phyloP scores from a whole-genome alignment of 176 grass and related monocot species.

The Musa beccarii region DNA sequence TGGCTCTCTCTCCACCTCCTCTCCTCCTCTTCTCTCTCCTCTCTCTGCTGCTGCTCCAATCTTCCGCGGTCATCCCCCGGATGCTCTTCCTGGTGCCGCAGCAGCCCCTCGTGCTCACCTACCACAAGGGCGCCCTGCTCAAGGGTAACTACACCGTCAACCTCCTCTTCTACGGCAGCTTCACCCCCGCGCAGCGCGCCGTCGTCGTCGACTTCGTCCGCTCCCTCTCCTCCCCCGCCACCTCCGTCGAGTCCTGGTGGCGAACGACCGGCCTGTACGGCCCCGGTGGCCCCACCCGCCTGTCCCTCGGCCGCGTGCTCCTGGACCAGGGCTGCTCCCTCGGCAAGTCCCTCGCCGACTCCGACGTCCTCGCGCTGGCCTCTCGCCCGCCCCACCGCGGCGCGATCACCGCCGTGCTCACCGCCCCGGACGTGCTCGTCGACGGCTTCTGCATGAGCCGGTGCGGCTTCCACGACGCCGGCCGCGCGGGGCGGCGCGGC shows the following conservation, averaged over 20 bases:
- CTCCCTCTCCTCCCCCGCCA: slow-evolving; percentile 21
- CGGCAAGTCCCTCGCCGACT: slow-evolving; percentile 25
- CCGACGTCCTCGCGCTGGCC: slow-evolving; percentile 25
- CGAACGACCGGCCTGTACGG: slow-evolving; percentile 17
- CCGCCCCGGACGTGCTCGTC: slow-evolving; percentile 34
- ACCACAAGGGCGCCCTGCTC: slow-evolving; percentile 44
- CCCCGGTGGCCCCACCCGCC: background rate
- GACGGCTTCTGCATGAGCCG: slow-evolving; percentile 34
- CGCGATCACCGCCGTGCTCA: slow-evolving; percentile 32
- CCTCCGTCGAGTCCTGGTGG: slow-evolving; percentile 40
- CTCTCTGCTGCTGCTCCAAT: slow-evolving; percentile 11
- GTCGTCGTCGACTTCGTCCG: slow-evolving; percentile 44
- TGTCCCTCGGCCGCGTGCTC: slow-evolving; percentile 13
- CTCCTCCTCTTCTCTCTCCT: slow-evolving; percentile 20
- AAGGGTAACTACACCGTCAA: slow-evolving; percentile 26
- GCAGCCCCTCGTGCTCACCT: slow-evolving; percentile 4
- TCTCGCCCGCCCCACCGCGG: background rate
- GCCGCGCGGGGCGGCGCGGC: background rate
- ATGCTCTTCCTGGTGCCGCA: slow-evolving; percentile 4
- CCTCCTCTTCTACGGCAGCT: slow-evolving; percentile 39
- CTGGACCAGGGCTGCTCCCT: slow-evolving; percentile 24
- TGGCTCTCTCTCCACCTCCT: background rate
- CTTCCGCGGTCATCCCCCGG: slow-evolving; percentile 32
- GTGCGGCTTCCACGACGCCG: slow-evolving; percentile 20
- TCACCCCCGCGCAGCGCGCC: slow-evolving; percentile 29